Evolutionary conservation across 306 rosid species (phyloP), one percentile per base, ranked within the genome.

Genomic region (Prunus mume): DNA sequence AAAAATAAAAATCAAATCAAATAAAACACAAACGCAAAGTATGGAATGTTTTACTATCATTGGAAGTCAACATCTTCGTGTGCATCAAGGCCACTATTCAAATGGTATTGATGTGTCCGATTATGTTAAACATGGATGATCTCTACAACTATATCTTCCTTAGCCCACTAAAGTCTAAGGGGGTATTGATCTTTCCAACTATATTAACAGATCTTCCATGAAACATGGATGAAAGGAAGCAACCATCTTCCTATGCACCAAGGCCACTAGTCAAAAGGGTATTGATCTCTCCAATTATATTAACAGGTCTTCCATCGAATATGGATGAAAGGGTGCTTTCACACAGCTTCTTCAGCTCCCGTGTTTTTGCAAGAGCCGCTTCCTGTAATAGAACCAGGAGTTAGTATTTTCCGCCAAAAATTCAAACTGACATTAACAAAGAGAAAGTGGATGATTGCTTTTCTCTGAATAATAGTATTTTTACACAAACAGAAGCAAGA

Each of bases 251-350:
- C 83, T 81, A 93, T 17, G 90, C 89, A 76, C 90, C 90, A 68
- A 86, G 78, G 72, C 94, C 91, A 76, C 96, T 90, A 27, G 84
- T 78, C 77, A 90, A 65, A 41, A 88, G 68, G 28, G 89, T 30
- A 61, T 91, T 93, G 62, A 93, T 91, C 79, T 93, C 98, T n/a
- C 98, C 98, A n/a, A 91, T 93, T 73, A 93, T 90, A 83, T 90
- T 87, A 46, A 93, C 97, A 19, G 94, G 96, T 52, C 98, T 90
- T 72, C 97, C 98, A 73, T 93, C 94, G 78, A 93, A 93, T 96
- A 90, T 86, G 79, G 96, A 90, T 34, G 97, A 91, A 64, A 88
- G 90, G 46, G 86, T 86, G 81, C 81, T 81, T 79, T 93, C 97
- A 70, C 97, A 90, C 18, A 87, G 85, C 80, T 90, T 90, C 83